A percentile compares a stretch with the other conserved stretches of the same genome.
Evolutionary conservation across 768 basidiomycete genomes (phyloP).

Genomic region (Galerina marginata): DNA sequence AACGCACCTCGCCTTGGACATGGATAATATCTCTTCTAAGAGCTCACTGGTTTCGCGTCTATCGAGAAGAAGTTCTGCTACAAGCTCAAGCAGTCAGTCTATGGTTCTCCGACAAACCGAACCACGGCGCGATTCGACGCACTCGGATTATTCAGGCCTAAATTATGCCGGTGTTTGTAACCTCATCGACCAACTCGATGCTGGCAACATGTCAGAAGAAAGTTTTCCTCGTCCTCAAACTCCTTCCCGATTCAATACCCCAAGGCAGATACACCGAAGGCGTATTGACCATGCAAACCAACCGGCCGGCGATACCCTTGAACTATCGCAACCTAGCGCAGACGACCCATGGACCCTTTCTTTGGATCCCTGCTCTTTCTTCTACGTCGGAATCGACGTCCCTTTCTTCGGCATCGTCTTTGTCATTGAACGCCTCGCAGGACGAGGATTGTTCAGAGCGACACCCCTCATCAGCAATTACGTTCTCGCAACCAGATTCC

Average conservation of each 20-base stretch:
- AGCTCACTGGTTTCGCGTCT: constrained; percentile 12
- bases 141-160: constrained; percentile 12
- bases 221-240: neutral
- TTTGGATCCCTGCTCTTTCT: constrained; percentile 26
- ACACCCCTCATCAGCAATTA: constrained; percentile 3
- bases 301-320: constrained; percentile 4
- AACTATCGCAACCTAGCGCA: constrained; percentile 33
- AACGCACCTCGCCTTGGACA: constrained; percentile 2
- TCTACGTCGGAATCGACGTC: constrained; percentile 19
- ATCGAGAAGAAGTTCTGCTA: constrained; percentile 1
- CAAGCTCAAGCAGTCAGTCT: constrained; percentile 13
- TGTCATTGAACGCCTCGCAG: constrained; percentile 5
- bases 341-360: constrained; percentile 36
- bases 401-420: constrained; percentile 10
- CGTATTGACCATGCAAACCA: neutral
- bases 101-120: constrained; percentile 8
- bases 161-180: constrained; percentile 9
- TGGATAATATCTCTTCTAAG: neutral
- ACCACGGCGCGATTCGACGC: neutral
- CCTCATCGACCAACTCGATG: constrained; percentile 1
- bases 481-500: constrained; percentile 10
- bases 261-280: constrained; percentile 8
- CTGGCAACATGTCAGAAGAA: constrained; percentile 6
- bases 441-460: constrained; percentile 1
- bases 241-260: neutral